Base-by-base conservation (phyloP, 805 yeast species). In the Yamadazyma philogaea region DNA sequence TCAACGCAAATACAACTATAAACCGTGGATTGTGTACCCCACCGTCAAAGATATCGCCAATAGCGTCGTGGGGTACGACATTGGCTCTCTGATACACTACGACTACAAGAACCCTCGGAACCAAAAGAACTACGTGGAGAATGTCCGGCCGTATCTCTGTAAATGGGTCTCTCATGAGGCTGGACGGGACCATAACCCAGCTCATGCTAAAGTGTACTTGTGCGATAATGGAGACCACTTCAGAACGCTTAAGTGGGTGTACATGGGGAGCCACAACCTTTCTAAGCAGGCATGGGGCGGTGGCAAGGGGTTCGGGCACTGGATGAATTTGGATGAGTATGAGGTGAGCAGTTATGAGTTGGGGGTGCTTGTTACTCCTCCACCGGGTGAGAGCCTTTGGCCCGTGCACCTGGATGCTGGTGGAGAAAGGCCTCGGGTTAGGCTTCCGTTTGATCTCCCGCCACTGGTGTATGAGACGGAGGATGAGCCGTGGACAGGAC, bases 271-370 rank as follows among this genome's bases (percentile, higher is more conserved):
- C 37, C 84, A 87, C 24, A 87, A 87, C 54, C 54, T 86, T 31
- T 82, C 90, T 24, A 77, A 77, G 42, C 84, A 79, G 46, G 96
- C 95, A 1, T 87, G 96, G 96, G 96, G 96, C 63, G 47, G 35
- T 15, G 48, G 39, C 14, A 40, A 27, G 55, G 35, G 32, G 42
- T 26, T 45, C 54, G 42, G 48, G 38, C 40, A 19, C 38, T 44
- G 24, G 33, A 33, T 28, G 1, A 54, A 56, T 40, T 48, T 64
- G 3, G 26, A 30, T 3, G 44, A 45, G 15, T 67, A 57, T 44
- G 55, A 56, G 7, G 57, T 69, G 1, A 45, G 65, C 3, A 69
- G 74, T 48, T 69, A 61, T 46, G 75, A 69, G 45, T 48, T 69
- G 22, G 64, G 73, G 6, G 68, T 69, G 11, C 49, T 68, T 19